phyloP scores from a whole-genome alignment of 352 stramenopile species.

The Heterotrichella gracilis region DNA sequence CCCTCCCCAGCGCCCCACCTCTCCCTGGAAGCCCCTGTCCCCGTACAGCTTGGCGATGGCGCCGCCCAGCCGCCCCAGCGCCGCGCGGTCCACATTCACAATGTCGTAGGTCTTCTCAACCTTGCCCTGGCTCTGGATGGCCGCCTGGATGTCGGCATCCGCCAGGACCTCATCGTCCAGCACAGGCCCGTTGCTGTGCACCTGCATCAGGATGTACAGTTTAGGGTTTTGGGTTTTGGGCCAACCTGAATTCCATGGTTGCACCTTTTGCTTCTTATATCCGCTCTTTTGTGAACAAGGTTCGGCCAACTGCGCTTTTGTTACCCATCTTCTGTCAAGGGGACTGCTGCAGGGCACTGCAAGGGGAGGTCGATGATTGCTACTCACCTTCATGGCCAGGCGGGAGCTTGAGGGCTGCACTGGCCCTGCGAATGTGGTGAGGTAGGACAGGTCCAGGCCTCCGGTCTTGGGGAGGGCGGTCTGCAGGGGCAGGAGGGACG shows the following conservation, averaged over 20 bases:
- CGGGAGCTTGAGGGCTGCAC: no score
- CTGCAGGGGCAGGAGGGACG: no score
- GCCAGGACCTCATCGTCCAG: constrained; percentile 58
- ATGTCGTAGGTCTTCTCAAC: constrained; percentile 22
- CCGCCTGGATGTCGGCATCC: constrained; percentile 38
- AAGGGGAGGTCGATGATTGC: no score
- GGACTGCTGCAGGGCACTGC: no score
- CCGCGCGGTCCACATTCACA: constrained; percentile 61
- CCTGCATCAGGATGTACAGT: constrained; percentile 42
- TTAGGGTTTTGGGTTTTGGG: constrained; percentile 51
- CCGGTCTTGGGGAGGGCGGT: constrained; percentile 26
- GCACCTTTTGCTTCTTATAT: no score
- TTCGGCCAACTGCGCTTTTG: no score
- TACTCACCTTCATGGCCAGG: no score
- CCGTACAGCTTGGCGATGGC: constrained; percentile 57
- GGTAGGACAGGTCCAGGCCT: constrained; percentile 56
- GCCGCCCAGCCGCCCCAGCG: constrained; percentile 63
- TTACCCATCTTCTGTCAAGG: no score
- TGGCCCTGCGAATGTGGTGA: no score
- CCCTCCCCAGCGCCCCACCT: no score
- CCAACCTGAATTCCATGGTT: no score
- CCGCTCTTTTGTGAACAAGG: no score
- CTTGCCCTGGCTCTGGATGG: constrained; percentile 36
- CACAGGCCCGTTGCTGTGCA: constrained; percentile 48
- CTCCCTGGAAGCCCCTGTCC: constrained; percentile 44